phyloP scores from a whole-genome alignment of 441 rosid species.

The Pelargonium australe region DNA sequence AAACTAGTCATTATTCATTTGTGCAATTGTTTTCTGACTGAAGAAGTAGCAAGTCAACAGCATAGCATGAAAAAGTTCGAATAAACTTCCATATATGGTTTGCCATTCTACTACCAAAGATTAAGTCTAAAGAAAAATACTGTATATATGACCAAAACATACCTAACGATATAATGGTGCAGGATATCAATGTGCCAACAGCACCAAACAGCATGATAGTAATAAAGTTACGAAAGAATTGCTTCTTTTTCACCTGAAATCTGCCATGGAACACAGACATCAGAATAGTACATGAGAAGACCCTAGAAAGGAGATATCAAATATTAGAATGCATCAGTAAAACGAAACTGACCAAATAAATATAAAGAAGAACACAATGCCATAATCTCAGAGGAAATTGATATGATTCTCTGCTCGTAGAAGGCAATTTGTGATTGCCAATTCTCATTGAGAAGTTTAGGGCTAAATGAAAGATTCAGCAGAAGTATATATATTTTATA shows the following conservation, averaged over 20 bases:
- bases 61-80: not conserved
- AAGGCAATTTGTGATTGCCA: not conserved
- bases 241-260: slow-evolving; percentile 61
- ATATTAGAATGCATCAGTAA: not conserved
- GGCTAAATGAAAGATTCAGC: not conserved
- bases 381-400: not conserved
- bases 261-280: slow-evolving; percentile 27
- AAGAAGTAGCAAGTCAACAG: not conserved
- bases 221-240: slow-evolving; percentile 45
- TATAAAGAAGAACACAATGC: not conserved
- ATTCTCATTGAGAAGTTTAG: slow-evolving; percentile 1
- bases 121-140: not conserved
- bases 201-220: slow-evolving; percentile 48
- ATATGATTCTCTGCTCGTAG: not conserved
- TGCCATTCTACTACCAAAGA: not conserved
- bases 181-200: slow-evolving; percentile 49
- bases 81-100: not conserved
- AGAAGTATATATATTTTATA: not conserved
- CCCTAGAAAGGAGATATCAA: not conserved
- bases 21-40: not conserved
- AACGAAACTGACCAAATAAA: not conserved
- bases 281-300: slow-evolving; percentile 1
- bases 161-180: slow-evolving; percentile 46
- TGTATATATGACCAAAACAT: slow-evolving; percentile 3
- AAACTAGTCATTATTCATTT: not conserved